Conservation (phyloP, 2,329 filamentous ascomycete genomes). For the Diaporthe sp. region DNA sequence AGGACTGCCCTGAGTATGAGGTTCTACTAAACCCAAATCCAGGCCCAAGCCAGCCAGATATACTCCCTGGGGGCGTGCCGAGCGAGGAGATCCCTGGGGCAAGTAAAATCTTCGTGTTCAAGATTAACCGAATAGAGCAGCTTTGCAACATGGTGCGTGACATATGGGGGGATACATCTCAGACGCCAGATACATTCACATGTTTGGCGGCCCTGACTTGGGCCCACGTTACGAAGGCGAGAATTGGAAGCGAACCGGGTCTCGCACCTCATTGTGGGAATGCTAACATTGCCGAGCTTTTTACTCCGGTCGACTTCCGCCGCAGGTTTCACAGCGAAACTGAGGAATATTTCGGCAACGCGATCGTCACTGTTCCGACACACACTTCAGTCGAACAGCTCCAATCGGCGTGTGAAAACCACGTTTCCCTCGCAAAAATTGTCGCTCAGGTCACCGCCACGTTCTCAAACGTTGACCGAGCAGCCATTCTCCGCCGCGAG, state of each 20-base stretch:
- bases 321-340: not conserved
- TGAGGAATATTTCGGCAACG: conserved; percentile 8
- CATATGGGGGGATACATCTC: not conserved
- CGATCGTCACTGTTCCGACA: not conserved
- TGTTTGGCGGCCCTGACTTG: not conserved
- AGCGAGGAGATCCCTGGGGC: not conserved
- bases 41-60: not conserved
- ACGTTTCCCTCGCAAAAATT: not conserved
- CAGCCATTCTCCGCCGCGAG: not conserved
- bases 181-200: not conserved
- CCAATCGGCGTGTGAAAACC: not conserved
- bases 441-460: not conserved
- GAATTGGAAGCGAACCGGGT: not conserved
- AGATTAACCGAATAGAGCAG: not conserved
- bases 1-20: not conserved
- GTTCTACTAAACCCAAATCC: not conserved
- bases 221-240: conserved; percentile 1
- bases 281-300: not conserved
- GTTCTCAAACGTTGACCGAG: not conserved
- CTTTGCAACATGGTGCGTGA: not conserved
- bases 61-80: not conserved
- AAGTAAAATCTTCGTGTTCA: conserved; percentile 1
- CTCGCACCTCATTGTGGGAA: not conserved
- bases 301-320: not conserved
- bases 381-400: not conserved